Evolutionary conservation across 345 rosid genomes (phyloP).

Genomic region (Euphorbia lathyris): DNA sequence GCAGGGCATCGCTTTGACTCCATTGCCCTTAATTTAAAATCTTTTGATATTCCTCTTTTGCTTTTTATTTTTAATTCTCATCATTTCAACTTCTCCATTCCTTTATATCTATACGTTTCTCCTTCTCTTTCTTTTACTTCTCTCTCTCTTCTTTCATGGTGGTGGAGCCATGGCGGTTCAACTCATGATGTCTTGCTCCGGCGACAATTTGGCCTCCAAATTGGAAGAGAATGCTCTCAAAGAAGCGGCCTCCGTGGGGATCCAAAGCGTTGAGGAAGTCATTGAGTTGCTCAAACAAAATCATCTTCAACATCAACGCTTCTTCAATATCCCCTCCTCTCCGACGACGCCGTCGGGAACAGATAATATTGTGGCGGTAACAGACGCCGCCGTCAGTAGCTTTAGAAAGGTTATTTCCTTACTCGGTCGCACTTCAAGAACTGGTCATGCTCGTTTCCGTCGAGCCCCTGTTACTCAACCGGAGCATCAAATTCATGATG

Average conservation of each 20-base stretch:
- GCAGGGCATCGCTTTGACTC: constrained; percentile 42
- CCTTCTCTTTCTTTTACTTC: constrained; percentile 1
- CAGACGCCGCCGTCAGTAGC: constrained; percentile 66
- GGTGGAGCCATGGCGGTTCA: constrained; percentile 60
- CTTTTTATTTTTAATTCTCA: background rate
- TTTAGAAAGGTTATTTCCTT: constrained; percentile 75
- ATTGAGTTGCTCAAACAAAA: constrained; percentile 46
- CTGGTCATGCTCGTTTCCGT: constrained; percentile 93
- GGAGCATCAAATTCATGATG: constrained; percentile 20
- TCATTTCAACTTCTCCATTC: background rate
- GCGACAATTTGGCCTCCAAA: constrained; percentile 32
- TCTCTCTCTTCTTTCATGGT: background rate
- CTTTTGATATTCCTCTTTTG: constrained; percentile 13
- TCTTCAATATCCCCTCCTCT: constrained; percentile 18
- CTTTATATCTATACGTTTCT: background rate
- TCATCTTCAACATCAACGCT: constrained; percentile 29
- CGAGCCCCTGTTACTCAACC: constrained; percentile 39
- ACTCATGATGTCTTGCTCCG: constrained; percentile 50
- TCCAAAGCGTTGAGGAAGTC: constrained; percentile 75
- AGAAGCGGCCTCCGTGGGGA: constrained; percentile 79
- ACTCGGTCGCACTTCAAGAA: constrained; percentile 55
- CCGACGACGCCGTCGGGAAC: constrained; percentile 16
- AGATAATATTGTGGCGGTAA: constrained; percentile 49
- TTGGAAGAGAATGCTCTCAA: constrained; percentile 55
- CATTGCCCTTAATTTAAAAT: constrained; percentile 7